Evolutionary conservation across 257 asterid genomes (phyloP).

Genomic region (Nicotiana knightiana): DNA sequence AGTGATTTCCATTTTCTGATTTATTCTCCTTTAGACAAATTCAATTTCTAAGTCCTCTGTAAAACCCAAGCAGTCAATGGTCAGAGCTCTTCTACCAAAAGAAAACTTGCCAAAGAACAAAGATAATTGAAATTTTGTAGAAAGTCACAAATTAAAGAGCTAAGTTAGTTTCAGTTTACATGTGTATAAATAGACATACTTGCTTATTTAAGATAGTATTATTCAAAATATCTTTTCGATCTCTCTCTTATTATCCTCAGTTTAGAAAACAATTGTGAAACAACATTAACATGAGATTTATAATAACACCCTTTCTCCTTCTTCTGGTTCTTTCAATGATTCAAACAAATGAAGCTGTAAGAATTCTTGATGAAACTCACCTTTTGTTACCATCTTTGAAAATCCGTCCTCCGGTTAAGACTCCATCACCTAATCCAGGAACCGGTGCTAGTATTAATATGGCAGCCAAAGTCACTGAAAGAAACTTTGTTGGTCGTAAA

Average conservation of each 20-base stretch:
- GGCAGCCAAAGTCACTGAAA: no score
- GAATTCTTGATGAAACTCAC: no score
- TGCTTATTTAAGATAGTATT: no score
- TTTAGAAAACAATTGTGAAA: not conserved
- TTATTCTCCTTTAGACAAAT: conserved; percentile 7
- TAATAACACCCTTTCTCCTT: not conserved
- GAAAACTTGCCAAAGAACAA: not conserved
- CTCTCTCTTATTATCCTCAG: no score
- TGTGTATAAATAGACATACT: no score
- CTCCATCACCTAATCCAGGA: not conserved
- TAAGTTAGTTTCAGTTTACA: not conserved
- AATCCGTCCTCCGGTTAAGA: not conserved
- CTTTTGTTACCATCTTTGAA: not conserved
- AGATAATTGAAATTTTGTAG: not conserved
- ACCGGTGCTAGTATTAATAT: no score
- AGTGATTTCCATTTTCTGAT: not conserved
- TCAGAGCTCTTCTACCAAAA: conserved; percentile 8
- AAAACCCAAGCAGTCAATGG: conserved; percentile 13
- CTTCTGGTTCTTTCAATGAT: not conserved
- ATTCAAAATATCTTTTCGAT: no score
- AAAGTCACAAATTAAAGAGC: no score
- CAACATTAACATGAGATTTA: not conserved
- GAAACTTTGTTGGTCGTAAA: not conserved
- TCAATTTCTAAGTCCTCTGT: conserved; percentile 7
- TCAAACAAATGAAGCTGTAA: not conserved